These are phyloP conservation scores for Phytomonas francai DNA, from an alignment of 208 protist species.

Conservation along the genomic window DNA sequence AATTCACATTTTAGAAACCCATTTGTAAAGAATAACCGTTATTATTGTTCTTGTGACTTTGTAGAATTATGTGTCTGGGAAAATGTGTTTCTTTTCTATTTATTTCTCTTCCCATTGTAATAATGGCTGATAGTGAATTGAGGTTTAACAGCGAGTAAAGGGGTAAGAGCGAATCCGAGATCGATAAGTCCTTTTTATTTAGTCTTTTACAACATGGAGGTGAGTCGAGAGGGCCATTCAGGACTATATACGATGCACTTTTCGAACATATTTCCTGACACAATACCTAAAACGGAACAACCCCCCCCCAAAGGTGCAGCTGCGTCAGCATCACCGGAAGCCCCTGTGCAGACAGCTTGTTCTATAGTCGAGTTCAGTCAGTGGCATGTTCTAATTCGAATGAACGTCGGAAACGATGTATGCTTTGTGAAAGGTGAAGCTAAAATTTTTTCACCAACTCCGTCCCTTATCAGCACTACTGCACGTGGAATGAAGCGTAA, in stretches of 20 bases:
- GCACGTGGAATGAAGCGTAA: slow-evolving; percentile 51
- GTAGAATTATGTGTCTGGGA: background rate
- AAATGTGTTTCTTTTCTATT: background rate
- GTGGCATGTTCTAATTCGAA: slow-evolving; percentile 78
- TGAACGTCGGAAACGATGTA: slow-evolving; percentile 71
- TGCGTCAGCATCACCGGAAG: slow-evolving; percentile 13
- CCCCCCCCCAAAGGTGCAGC: slow-evolving; percentile 18
- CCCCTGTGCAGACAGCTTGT: slow-evolving; percentile 13
- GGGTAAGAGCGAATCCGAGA: background rate
- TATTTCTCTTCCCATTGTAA: background rate
- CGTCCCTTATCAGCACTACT: slow-evolving; percentile 39
- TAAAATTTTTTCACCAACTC: slow-evolving; percentile 74
- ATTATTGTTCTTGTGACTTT: background rate
- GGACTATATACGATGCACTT: slow-evolving; percentile 83
- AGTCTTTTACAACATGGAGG: slow-evolving; percentile 26
- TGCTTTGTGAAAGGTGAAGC: slow-evolving; percentile 64
- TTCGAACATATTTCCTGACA: slow-evolving; percentile 39
- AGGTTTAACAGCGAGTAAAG: background rate
- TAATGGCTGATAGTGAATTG: background rate
- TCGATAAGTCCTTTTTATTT: background rate
- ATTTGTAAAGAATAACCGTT: background rate
- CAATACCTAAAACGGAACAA: background rate
- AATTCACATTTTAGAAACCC: background rate
- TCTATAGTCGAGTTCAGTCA: slow-evolving; percentile 59
- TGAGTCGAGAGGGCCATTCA: slow-evolving; percentile 51